Base-by-base conservation (phyloP, 2,329 filamentous ascomycete genomes). In the Calonectria pseudoturangicola region DNA sequence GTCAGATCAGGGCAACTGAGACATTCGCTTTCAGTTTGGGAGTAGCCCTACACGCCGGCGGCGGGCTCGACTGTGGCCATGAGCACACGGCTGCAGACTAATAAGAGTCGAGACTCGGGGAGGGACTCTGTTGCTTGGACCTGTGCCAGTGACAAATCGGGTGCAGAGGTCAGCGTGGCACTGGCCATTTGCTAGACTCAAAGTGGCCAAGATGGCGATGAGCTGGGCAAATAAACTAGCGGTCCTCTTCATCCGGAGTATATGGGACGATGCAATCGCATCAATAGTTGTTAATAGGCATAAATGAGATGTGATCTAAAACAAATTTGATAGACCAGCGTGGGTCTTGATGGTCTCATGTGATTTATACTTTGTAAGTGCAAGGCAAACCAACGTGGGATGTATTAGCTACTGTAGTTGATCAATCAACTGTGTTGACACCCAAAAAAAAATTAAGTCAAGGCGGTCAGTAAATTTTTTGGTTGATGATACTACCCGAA, bases 111-210 rank as follows among this genome's bases (percentile, higher is more conserved):
- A 28, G 74, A 70, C 41, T 72, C 43, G 58, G 73, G 73, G 18
- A 76, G 58, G 73, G 18, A 76, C 63, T 13, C 70, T 66, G 63
- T 71, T 71, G 45, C 60, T 71, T 30, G 60, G 28, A 43, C 48
- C 72, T 12, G 69, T 73, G 4, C 71, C 71, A 36, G 75, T 76
- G 21, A 79, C 74, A 50, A 76, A 73, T 43, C 70, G 75, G 18
- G 72, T 74, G 64, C 75, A 75, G 28, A 74, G 72, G 33, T 74
- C 75, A 45, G 66, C 67, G 28, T 48, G 45, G 68, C 74, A 77
- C 30, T 58, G 58, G n/a, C 41, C 60, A 8, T n/a, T 50, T 25
- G 48, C 74, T 36, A 45, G 54, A 43, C 36, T 47, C 15, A 56
- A 47, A 25, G 63, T 56, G 43, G 48, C 43, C 56, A 71, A 50